Base-by-base conservation (phyloP, 1,284 basidiomycete species). In the Marasmius oreades region DNA sequence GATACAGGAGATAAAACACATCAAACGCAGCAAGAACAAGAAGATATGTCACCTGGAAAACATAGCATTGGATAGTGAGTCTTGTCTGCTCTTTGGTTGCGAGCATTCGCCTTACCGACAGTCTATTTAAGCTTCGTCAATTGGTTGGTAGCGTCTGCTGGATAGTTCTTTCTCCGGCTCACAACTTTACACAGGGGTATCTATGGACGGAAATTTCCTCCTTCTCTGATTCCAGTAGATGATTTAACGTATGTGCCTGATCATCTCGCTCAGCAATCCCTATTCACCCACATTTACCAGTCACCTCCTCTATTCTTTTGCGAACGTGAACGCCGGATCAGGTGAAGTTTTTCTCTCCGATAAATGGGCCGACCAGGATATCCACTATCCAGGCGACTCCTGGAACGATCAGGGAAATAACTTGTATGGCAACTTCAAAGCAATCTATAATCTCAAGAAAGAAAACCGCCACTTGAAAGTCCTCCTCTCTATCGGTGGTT, bases 341-440 rank as follows among this genome's bases (percentile, higher is more conserved):
- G 94, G 94, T 23, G 92, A 92, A 66, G 93, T 95, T n/a, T 71
- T 81, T 64, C 75, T 98, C 53, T 94, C 92, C 36, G 96, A 98
- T 67, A 71, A 80, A 2, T 98, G 95, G 95, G 88, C 94, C 0
- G 96, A 98, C 74, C 86, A 95, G 66, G 87, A 95, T 67, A 95
- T 92, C 47, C 90, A 92, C 65, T 90, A 91, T 57, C 72, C 76
- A 0, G 78, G 76, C 11, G 96, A 99, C 69, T 88, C 86, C 5
- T 97, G 95, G 95, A 89, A 93, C 63, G 94, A 96, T 56, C 68
- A 69, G 55, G 91, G 86, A 51, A 85, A 78, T 61, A 95, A 96
- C 69, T 81, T 98, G 26, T 97, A 96, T 66, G 95, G 96, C 53
- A 96, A 96, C 73, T 84, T 98, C 70, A 95, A 97, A 70, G 92